phyloP scores from a whole-genome alignment of 805 yeast species.

The Starmerella scarabaei region DNA sequence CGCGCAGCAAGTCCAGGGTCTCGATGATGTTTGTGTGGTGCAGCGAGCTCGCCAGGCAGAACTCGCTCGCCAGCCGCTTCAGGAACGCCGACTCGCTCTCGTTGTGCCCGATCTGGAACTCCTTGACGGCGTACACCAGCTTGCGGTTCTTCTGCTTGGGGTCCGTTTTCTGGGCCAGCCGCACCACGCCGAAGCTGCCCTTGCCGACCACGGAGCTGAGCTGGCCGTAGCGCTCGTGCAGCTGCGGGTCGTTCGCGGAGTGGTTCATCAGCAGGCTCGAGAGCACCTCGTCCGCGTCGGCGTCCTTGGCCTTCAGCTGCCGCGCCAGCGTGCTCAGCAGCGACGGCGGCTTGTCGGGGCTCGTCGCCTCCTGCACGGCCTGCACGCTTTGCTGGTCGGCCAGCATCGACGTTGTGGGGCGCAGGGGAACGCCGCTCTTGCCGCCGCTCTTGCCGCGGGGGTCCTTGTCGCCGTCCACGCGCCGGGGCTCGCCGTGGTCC shows the following conservation, averaged over 20 bases:
- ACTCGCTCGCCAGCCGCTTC: slow-evolving; percentile 73
- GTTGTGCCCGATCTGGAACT: slow-evolving; percentile 45
- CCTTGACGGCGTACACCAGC: slow-evolving; percentile 57
- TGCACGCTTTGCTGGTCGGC: slow-evolving; percentile 18
- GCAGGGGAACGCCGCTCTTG: background rate
- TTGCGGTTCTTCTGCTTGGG: slow-evolving; percentile 29
- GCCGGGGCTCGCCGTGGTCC: background rate
- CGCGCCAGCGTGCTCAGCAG: slow-evolving; percentile 15
- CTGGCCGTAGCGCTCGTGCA: slow-evolving; percentile 81
- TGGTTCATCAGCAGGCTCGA: slow-evolving; percentile 11
- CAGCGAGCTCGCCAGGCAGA: slow-evolving; percentile 67
- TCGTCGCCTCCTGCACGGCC: slow-evolving; percentile 13
- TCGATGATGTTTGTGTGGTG: slow-evolving; percentile 63
- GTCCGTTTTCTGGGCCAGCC: slow-evolving; percentile 57
- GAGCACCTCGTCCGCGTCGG: slow-evolving; percentile 18
- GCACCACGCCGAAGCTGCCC: slow-evolving; percentile 86
- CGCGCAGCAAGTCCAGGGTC: slow-evolving; percentile 64
- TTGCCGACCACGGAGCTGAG: slow-evolving; percentile 86
- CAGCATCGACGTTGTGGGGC: slow-evolving; percentile 7
- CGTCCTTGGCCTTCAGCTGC: slow-evolving; percentile 11
- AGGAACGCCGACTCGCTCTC: slow-evolving; percentile 46
- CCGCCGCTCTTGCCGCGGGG: slow-evolving; percentile 4
- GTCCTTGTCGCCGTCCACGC: slow-evolving; percentile 1
- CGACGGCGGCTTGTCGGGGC: slow-evolving; percentile 18
- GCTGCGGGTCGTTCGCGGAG: slow-evolving; percentile 22